Percentiles rank a stretch among this genome's conserved stretches.
Conservation (phyloP, 2,329 filamentous ascomycete genomes). For the Dryadomyces quercivorus region DNA sequence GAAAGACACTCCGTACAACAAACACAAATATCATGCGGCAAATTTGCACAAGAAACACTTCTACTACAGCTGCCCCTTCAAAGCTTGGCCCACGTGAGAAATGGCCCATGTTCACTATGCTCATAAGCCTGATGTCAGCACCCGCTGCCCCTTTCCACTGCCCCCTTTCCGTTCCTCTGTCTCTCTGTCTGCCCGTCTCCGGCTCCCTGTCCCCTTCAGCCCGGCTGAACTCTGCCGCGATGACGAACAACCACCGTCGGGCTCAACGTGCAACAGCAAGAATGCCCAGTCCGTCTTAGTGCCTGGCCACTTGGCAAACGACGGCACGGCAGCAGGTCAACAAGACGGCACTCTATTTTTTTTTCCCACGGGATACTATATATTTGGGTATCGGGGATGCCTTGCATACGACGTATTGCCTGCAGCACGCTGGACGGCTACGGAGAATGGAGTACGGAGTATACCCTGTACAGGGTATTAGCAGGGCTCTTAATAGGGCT, state of each 20-base stretch:
- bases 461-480: conserved; percentile 1
- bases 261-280: conserved; percentile 1
- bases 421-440: background rate
- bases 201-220: too few species aligned
- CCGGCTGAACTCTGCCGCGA: background rate
- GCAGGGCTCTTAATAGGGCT: conserved; percentile 7
- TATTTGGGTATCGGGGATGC: background rate
- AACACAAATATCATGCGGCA: background rate
- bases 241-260: background rate
- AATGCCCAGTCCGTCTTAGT: conserved; percentile 7
- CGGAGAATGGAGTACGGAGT: too few species aligned
- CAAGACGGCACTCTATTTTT: conserved; percentile 1
- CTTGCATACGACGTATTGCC: background rate
- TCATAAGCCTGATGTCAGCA: background rate
- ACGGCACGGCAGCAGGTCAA: too few species aligned
- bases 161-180: background rate
- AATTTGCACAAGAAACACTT: background rate
- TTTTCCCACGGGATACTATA: background rate
- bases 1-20: background rate
- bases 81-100: background rate
- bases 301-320: conserved; percentile 8
- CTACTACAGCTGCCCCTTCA: background rate
- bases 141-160: background rate
- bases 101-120: background rate
- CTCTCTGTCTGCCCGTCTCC: too few species aligned